Percentiles rank a stretch among this genome's conserved stretches.
Conservation (phyloP, 2,329 filamentous ascomycete species). For the Ophiocordyceps camponoti-leonardi region DNA sequence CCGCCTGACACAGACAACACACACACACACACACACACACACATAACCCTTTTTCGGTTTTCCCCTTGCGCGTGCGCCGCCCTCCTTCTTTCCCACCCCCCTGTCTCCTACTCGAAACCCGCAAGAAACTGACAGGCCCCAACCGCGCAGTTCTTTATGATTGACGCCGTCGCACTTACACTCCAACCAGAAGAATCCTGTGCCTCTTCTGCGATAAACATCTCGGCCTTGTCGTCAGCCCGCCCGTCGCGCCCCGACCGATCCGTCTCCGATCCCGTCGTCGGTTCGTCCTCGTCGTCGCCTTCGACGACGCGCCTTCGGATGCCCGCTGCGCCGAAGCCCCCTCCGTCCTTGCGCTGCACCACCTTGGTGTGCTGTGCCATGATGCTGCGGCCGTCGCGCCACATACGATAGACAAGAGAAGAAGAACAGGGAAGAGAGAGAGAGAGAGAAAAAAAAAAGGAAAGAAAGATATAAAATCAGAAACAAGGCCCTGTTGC, state of each 20-base stretch:
- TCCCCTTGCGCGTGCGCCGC: neutral
- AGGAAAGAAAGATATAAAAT: neutral
- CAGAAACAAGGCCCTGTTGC: no score
- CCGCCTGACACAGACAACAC: no score
- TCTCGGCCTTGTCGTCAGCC: conserved; percentile 4
- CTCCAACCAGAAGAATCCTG: conserved; percentile 3
- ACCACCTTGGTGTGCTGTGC: neutral
- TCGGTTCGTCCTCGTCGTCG: neutral
- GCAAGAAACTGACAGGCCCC: neutral
- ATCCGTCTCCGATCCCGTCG: neutral
- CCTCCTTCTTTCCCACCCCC: neutral
- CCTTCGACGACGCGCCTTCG: neutral
- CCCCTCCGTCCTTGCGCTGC: neutral
- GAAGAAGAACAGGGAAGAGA: neutral
- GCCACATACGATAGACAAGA: neutral
- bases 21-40: no score
- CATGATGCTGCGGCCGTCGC: neutral
- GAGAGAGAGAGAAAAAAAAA: neutral
- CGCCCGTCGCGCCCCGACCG: no score
- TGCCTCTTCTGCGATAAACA: conserved; percentile 2
- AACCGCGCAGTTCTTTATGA: neutral
- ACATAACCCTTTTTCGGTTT: neutral
- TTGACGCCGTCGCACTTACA: conserved; percentile 11
- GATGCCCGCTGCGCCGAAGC: neutral
- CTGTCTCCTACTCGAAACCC: neutral